phyloP scores from a whole-genome alignment of 495 filamentous ascomycete species.

The Clohesyomyces aquaticus region DNA sequence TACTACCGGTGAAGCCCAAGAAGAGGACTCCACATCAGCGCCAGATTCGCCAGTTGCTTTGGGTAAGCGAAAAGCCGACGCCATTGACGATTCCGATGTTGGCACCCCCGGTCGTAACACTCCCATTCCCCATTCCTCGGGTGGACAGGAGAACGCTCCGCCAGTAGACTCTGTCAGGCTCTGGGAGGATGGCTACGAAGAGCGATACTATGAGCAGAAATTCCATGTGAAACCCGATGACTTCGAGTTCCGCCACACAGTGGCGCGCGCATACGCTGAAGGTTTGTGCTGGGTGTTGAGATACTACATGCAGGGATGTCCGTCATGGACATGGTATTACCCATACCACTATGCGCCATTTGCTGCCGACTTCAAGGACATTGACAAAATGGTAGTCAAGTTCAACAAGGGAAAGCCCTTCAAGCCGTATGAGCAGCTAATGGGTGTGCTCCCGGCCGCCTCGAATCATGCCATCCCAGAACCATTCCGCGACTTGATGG shows the following conservation, averaged over 20 bases:
- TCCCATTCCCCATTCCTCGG: conserved; percentile 50
- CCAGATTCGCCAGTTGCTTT: conserved; percentile 53
- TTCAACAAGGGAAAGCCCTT: conserved; percentile 90
- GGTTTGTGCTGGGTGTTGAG: conserved; percentile 96
- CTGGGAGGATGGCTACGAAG: conserved; percentile 94
- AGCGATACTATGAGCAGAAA: conserved; percentile 97
- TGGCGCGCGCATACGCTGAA: conserved; percentile 92
- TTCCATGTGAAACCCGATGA: conserved; percentile 85
- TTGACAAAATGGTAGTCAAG: conserved; percentile 68
- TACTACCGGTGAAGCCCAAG: conserved; percentile 17
- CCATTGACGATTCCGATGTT: conserved; percentile 61
- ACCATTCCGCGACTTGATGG: conserved; percentile 88
- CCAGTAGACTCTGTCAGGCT: conserved; percentile 81
- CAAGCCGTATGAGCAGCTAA: conserved; percentile 93
- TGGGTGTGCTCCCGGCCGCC: conserved; percentile 93
- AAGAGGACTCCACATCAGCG: conserved; percentile 9
- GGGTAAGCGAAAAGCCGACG: conserved; percentile 66
- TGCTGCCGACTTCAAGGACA: conserved; percentile 88
- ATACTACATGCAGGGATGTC: conserved; percentile 98
- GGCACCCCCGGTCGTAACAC: conserved; percentile 63
- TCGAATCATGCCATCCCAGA: conserved; percentile 89
- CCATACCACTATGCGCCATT: conserved; percentile 98
- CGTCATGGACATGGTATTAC: conserved; percentile 98
- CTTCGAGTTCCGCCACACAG: conserved; percentile 84
- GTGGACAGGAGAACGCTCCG: conserved; percentile 61